Base-by-base conservation (phyloP, 2,329 filamentous ascomycete genomes). In the Bretziella fagacearum region DNA sequence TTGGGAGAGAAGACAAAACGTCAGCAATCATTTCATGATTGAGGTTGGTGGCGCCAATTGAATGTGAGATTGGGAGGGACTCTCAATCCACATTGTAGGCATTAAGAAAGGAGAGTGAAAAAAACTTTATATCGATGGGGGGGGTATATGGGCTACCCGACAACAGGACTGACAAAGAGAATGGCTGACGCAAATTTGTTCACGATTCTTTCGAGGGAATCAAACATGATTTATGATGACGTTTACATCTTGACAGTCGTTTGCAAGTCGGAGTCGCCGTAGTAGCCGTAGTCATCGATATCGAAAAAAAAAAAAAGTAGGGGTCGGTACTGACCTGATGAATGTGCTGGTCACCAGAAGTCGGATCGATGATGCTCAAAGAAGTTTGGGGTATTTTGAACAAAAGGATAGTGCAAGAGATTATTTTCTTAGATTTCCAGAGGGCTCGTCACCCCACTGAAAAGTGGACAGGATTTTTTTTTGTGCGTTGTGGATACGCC, bases 341-440 rank as follows among this genome's bases (percentile, higher is more conserved):
- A 63, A 59, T 60, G 54, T 56, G 57, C 57, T 58, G 62, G 55
- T 67, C 65, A 68, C 64, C 65, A 66, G 64, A 58, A 63, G 67
- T 68, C 65, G 62, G 59, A 57, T 64, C 62, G 55, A 60, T 59
- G 57, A 57, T 61, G 57, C 51, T 51, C 43, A 8, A 15, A 50
- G n/a, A 29, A 26, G 18, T 36, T 25, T 37, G 13, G 22, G 15
- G 27, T 18, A 40, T 25, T 39, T 33, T 8, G 41, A 45, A 33
- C 27, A 41, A 41, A 39, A 30, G 29, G 37, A 33, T 44, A 44
- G 44, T 40, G 43, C 17, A 22, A 35, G n/a, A 47, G 35, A 40
- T 41, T 27, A 45, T 45, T 51, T 51, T 45, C 42, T 20, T 20
- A 2, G 23, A 37, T 20, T 44, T 41, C 18, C 25, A 37, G 33